Percentiles rank a stretch among this genome's conserved stretches.
These are phyloP conservation scores for Phalaenopsis aphrodite DNA, from an alignment of 106 monocot genomes.

Conservation along the genomic window DNA sequence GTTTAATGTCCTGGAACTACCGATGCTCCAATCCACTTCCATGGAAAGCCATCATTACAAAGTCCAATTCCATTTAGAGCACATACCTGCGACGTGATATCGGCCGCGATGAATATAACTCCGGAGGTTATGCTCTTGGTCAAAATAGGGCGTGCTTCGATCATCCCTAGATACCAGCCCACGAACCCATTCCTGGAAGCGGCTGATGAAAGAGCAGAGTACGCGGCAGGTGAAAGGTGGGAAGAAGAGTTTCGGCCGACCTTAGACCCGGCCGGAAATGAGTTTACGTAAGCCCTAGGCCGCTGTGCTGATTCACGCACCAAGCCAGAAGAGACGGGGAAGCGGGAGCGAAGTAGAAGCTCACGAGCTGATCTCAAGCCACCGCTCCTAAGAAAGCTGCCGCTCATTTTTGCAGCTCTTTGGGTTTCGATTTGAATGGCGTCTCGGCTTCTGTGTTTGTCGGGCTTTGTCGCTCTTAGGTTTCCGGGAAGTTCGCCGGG, in stretches of 20 bases:
- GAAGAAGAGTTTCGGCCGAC: conserved; percentile 4
- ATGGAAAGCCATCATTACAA: background rate
- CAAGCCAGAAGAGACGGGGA: background rate
- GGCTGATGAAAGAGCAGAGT: conserved; percentile 12
- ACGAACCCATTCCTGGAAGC: conserved; percentile 32
- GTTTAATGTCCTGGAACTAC: background rate
- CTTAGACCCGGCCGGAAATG: background rate
- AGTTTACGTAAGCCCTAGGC: conserved; percentile 12
- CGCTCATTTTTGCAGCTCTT: conserved; percentile 14
- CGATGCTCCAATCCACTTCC: background rate
- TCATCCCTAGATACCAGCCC: conserved; percentile 58
- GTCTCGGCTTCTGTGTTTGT: background rate
- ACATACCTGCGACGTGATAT: conserved; percentile 38
- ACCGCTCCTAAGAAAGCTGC: conserved; percentile 20
- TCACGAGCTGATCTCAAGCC: conserved; percentile 13
- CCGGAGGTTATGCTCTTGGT: conserved; percentile 68
- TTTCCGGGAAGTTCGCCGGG: background rate
- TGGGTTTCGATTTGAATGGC: background rate
- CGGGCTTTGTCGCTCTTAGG: background rate
- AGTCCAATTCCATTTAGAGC: background rate
- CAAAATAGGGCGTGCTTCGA: conserved; percentile 44
- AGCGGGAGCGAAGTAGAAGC: conserved; percentile 12
- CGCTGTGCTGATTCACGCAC: background rate
- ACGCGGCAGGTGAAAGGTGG: conserved; percentile 1
- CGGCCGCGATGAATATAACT: conserved; percentile 47